These are phyloP conservation scores for Pisolithus sp. DNA, from an alignment of 768 basidiomycete genomes.

Conservation along the genomic window DNA sequence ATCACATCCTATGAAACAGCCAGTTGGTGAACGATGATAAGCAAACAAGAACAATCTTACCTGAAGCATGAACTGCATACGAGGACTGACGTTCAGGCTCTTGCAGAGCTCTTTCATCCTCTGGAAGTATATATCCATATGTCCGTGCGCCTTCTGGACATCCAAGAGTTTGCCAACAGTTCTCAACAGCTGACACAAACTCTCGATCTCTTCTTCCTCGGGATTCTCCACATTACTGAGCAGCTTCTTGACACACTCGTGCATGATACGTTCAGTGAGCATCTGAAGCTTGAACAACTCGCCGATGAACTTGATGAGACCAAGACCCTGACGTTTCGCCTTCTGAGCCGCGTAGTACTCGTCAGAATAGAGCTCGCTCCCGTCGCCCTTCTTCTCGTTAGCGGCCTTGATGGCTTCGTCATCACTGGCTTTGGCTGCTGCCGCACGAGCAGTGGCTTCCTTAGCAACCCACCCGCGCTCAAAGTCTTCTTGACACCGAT, in stretches of 20 bases:
- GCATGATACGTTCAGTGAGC: slow-evolving; percentile 97
- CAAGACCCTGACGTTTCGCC: slow-evolving; percentile 94
- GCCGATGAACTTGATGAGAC: slow-evolving; percentile 96
- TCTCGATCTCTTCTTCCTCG: slow-evolving; percentile 97
- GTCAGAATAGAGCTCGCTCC: slow-evolving; percentile 79
- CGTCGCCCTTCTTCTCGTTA: slow-evolving; percentile 51
- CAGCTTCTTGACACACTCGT: slow-evolving; percentile 95
- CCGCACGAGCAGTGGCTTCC: slow-evolving; percentile 81
- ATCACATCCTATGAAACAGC: slow-evolving; percentile 68
- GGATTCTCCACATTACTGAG: slow-evolving; percentile 90
- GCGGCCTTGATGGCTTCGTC: slow-evolving; percentile 74
- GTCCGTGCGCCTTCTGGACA: slow-evolving; percentile 69
- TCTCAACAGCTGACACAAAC: slow-evolving; percentile 83
- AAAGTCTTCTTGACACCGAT: slow-evolving; percentile 96
- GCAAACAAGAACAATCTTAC: slow-evolving; percentile 37
- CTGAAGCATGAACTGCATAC: slow-evolving; percentile 95
- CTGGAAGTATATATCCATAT: slow-evolving; percentile 90
- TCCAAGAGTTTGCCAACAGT: slow-evolving; percentile 87
- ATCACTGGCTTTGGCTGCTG: slow-evolving; percentile 76
- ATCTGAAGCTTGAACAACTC: slow-evolving; percentile 99
- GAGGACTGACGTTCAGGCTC: slow-evolving; percentile 68
- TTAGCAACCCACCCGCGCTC: slow-evolving; percentile 92
- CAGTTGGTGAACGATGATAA: not conserved
- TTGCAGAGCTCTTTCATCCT: slow-evolving; percentile 81
- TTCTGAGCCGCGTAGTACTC: slow-evolving; percentile 96